phyloP scores from a whole-genome alignment of 176 grass and related monocot species.

The Juncus inflexus region DNA sequence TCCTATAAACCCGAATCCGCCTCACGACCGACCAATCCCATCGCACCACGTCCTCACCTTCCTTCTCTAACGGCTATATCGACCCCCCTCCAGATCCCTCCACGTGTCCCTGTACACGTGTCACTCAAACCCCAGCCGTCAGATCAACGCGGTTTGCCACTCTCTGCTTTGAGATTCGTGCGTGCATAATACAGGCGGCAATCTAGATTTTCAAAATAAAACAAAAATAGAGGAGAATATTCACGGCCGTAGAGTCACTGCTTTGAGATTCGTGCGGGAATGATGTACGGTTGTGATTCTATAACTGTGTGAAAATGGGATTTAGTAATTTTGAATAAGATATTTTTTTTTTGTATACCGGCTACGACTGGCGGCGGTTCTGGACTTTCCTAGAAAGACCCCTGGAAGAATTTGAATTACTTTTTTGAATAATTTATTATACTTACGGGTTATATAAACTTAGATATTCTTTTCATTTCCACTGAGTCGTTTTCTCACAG shows the following conservation, averaged over 20 bases:
- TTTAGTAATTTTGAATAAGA: not conserved
- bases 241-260: not conserved
- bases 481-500: constrained; percentile 7
- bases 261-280: not conserved
- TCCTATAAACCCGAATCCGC: constrained; percentile 15
- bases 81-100: not conserved
- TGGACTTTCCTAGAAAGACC: constrained; percentile 21
- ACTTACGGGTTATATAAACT: constrained; percentile 19
- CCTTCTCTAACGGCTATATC: constrained; percentile 25
- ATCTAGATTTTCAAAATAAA: too few relatives aligned
- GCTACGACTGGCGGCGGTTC: constrained; percentile 27
- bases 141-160: not conserved
- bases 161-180: not conserved
- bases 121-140: not conserved
- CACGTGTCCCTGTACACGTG: constrained; percentile 10
- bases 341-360: not conserved
- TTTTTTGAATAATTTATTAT: constrained; percentile 10
- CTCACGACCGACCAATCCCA: not conserved
- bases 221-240: too few relatives aligned
- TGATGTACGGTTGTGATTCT: not conserved
- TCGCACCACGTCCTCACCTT: constrained; percentile 5
- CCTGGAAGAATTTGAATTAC: constrained; percentile 5
- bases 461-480: not conserved
- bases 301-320: not conserved
- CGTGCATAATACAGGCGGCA: too few relatives aligned